Evolutionary conservation across 148 eudicot species (phyloP).

Genomic region (Vaccinium myrtillus): DNA sequence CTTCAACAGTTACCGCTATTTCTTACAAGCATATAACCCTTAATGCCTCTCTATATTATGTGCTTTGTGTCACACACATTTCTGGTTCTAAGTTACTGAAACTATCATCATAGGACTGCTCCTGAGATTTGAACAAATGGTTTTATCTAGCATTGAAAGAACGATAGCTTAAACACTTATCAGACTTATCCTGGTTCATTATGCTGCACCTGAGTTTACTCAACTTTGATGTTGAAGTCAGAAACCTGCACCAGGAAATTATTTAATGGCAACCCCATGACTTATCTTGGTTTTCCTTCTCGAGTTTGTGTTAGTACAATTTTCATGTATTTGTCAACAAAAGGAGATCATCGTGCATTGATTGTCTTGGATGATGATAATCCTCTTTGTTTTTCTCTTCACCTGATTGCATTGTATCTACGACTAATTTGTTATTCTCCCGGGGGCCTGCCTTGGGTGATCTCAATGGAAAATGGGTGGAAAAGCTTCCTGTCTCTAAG

Average conservation of each 20-base stretch:
- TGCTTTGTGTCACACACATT: background rate
- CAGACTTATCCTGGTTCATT: background rate
- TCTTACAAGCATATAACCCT: background rate
- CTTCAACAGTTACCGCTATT: background rate
- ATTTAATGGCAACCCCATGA: background rate
- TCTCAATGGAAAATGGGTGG: background rate
- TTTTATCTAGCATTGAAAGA: background rate
- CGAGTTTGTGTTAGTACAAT: background rate
- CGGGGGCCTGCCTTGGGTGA: background rate
- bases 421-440: background rate
- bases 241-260: background rate
- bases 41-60: background rate
- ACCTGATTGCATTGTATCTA: background rate
- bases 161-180: background rate
- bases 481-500: conserved; percentile 8
- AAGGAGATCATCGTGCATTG: conserved; percentile 3
- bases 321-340: background rate
- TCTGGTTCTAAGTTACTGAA: background rate
- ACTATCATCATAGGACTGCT: background rate
- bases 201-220: background rate
- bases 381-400: background rate
- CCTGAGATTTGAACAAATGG: background rate
- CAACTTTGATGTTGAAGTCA: background rate
- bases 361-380: background rate
- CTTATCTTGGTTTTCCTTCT: background rate